These are phyloP conservation scores for Flaveria floridana DNA, from an alignment of 140 eudicot genomes.

Conservation along the genomic window DNA sequence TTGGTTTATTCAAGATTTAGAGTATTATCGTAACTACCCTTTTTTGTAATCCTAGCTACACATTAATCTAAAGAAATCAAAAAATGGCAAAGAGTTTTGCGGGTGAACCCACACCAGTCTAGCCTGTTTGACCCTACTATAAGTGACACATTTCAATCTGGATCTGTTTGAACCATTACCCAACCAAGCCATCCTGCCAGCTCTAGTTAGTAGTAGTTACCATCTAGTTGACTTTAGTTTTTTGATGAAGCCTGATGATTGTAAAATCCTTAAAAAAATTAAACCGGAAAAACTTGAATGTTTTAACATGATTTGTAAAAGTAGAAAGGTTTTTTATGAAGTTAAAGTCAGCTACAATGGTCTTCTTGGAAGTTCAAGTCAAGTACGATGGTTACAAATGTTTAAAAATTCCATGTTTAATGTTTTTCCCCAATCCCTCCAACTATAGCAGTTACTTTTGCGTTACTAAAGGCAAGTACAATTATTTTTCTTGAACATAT, in stretches of 20 bases:
- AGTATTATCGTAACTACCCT: neutral
- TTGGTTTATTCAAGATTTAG: neutral
- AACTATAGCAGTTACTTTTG: too few species aligned
- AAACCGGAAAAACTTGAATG: neutral
- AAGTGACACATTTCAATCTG: neutral
- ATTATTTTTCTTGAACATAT: too few species aligned
- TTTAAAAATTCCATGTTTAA: too few species aligned
- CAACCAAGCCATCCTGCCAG: neutral
- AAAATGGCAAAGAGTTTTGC: too few species aligned
- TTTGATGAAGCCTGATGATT: neutral
- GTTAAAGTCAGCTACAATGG: too few species aligned
- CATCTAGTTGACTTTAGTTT: slow-evolving; percentile 1
- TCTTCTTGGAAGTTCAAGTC: too few species aligned
- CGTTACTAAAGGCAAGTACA: too few species aligned
- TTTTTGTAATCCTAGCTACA: neutral
- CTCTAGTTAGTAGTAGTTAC: neutral
- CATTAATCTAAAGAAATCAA: too few species aligned
- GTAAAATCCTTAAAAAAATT: neutral
- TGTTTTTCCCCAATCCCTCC: too few species aligned
- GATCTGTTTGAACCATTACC: neutral
- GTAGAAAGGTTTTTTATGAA: neutral
- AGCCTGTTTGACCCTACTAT: neutral
- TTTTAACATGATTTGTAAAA: neutral
- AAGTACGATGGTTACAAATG: too few species aligned
- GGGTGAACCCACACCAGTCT: neutral